Percentiles rank a stretch among this genome's conserved stretches.
Conservation (phyloP, 2,329 filamentous ascomycete genomes). For the Metarhizium rileyi region DNA sequence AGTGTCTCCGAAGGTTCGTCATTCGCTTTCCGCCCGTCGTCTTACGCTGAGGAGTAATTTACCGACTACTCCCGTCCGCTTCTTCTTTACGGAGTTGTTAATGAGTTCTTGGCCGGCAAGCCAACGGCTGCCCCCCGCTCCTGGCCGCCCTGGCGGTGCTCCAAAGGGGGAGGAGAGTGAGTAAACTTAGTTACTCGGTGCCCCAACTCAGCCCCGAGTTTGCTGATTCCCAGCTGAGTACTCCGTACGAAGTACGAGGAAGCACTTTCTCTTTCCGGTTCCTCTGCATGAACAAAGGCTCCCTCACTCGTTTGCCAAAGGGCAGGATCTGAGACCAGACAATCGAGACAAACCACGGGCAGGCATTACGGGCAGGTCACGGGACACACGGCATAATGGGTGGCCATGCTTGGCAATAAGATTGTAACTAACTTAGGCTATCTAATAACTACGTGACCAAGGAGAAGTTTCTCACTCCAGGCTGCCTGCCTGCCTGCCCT, state of each 20-base stretch:
- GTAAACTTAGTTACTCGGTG: background rate
- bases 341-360: background rate
- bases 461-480: background rate
- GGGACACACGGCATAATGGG: background rate
- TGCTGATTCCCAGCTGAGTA: no score
- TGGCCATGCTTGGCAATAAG: background rate
- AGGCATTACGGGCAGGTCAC: background rate
- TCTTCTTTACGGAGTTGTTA: background rate
- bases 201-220: background rate
- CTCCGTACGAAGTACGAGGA: no score
- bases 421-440: no score
- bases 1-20: background rate
- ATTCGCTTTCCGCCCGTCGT: no score
- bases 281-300: no score
- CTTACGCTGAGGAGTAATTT: no score
- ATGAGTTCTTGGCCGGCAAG: background rate
- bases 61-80: background rate
- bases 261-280: no score
- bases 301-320: background rate
- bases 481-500: no score
- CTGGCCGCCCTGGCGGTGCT: no score
- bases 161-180: background rate
- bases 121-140: background rate
- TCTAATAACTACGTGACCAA: background rate
- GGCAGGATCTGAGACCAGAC: background rate